These are phyloP conservation scores for Phytophthora cactorum DNA, from an alignment of 352 stramenopile genomes.

Conservation along the genomic window DNA sequence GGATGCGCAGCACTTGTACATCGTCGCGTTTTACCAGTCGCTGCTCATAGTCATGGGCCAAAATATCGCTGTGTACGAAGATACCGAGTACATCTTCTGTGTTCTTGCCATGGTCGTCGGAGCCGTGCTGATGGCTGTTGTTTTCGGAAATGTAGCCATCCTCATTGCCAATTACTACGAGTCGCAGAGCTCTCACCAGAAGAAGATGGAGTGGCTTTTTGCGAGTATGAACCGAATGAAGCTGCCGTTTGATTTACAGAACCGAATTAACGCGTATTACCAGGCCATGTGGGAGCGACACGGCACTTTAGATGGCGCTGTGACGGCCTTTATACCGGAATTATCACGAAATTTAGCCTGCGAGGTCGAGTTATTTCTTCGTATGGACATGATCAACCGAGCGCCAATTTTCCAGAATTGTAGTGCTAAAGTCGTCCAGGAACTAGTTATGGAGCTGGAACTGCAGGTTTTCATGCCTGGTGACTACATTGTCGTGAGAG, in stretches of 20 bases:
- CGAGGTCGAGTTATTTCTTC: conserved; percentile 84
- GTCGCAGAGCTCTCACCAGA: conserved; percentile 81
- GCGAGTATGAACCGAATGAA: conserved; percentile 86
- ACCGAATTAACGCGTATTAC: conserved; percentile 88
- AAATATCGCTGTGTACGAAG: conserved; percentile 70
- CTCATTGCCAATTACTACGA: conserved; percentile 89
- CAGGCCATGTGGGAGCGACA: conserved; percentile 88
- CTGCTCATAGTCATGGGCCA: conserved; percentile 84
- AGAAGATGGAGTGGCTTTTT: conserved; percentile 90
- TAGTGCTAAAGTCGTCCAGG: conserved; percentile 83
- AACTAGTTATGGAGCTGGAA: conserved; percentile 84
- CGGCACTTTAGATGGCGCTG: conserved; percentile 75
- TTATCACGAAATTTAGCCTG: conserved; percentile 82
- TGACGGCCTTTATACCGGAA: conserved; percentile 81
- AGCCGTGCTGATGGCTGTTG: conserved; percentile 82
- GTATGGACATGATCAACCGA: conserved; percentile 90
- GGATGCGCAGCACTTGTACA: conserved; percentile 50
- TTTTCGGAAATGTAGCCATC: conserved; percentile 89
- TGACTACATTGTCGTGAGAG: conserved; percentile 84
- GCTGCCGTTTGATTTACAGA: conserved; percentile 78
- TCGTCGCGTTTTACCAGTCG: conserved; percentile 71
- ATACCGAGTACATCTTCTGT: conserved; percentile 80
- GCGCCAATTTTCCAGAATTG: conserved; percentile 85
- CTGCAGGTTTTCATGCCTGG: conserved; percentile 87
- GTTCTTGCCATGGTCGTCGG: conserved; percentile 75